phyloP scores from a whole-genome alignment of 2,329 filamentous ascomycete species.

The Neopestalotiopsis rosae region DNA sequence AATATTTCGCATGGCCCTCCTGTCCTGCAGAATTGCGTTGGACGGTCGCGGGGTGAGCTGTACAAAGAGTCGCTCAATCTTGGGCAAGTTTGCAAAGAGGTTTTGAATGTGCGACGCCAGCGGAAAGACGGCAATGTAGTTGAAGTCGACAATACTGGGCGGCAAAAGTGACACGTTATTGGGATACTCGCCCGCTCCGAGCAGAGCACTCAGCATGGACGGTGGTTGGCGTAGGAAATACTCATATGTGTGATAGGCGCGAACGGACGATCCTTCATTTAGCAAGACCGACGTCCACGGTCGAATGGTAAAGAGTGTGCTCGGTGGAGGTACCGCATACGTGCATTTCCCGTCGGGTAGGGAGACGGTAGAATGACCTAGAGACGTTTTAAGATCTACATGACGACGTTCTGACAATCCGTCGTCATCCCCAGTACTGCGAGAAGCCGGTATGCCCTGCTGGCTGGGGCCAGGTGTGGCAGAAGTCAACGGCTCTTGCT shows the following conservation, averaged over 20 bases:
- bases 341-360: not conserved
- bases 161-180: slow-evolving; percentile 45
- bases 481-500: not conserved
- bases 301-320: slow-evolving; percentile 59
- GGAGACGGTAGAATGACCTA: slow-evolving; percentile 10
- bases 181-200: slow-evolving; percentile 46
- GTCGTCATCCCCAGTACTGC: not conserved
- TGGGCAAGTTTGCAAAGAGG: slow-evolving; percentile 53
- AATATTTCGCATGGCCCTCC: slow-evolving; percentile 43
- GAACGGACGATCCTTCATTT: slow-evolving; percentile 79
- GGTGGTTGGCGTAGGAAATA: slow-evolving; percentile 71
- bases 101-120: slow-evolving; percentile 64
- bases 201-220: slow-evolving; percentile 61
- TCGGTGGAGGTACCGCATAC: slow-evolving; percentile 26
- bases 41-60: slow-evolving; percentile 49
- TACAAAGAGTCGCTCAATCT: slow-evolving; percentile 58
- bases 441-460: not conserved
- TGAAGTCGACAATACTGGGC: slow-evolving; percentile 52
- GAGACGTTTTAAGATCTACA: not conserved
- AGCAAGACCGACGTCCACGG: slow-evolving; percentile 70
- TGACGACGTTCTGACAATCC: not conserved
- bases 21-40: slow-evolving; percentile 40
- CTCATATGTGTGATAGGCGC: slow-evolving; percentile 73
- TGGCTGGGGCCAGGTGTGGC: not conserved
- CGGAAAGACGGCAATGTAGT: slow-evolving; percentile 72